Evolutionary conservation across 495 filamentous ascomycete species (phyloP), one percentile per base, ranked within the genome.

Genomic region (Penicillium paradoxum): DNA sequence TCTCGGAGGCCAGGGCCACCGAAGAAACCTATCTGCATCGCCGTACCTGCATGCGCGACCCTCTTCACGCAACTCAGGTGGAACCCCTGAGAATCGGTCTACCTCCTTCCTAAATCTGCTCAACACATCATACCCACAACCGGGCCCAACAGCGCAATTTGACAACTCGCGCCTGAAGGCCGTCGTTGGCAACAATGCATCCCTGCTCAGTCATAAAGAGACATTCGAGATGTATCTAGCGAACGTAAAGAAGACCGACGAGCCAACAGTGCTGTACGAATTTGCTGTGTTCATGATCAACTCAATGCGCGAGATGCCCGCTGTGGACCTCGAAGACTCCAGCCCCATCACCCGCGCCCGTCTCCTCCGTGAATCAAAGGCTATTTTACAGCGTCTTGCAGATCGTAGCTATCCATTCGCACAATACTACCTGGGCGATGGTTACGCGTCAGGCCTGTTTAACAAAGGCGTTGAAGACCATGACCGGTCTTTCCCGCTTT

Each of bases 211-310:
- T 63, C 85, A 89, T 30, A 85, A 88, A 61, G 86, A 96, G 64
- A 97, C 93, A 1, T 78, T 99, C 50, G 91, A 97, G 53, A 96
- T 97, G 92, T 99, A 99, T 63, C 79, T 95, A 25, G 84, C 85
- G 36, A 97, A 96, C 64, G 88, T 96, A 19, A 97, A 96, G 76
- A 99, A 97, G 68, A 92, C 91, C 0, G 92, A 89, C 54, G 89
- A 97, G 63, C 81, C 86, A 5, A 80, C 83, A 6, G 83, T 91
- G 21, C 89, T 95, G 65, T 97, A 97, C 70, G 91, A 95, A 22
- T 96, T 99, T 61, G 93, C 95, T 4, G 78, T 97, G 39, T 96
- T 92, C 70, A 85, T 99, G 78, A 83, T 97, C 50, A 85, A 89
- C 39, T 82, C 87, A 17, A 91, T 91, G 45, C 85, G 88, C 56